Base-by-base conservation (phyloP, 2,329 filamentous ascomycete genomes). In the Alternaria consortialis region DNA sequence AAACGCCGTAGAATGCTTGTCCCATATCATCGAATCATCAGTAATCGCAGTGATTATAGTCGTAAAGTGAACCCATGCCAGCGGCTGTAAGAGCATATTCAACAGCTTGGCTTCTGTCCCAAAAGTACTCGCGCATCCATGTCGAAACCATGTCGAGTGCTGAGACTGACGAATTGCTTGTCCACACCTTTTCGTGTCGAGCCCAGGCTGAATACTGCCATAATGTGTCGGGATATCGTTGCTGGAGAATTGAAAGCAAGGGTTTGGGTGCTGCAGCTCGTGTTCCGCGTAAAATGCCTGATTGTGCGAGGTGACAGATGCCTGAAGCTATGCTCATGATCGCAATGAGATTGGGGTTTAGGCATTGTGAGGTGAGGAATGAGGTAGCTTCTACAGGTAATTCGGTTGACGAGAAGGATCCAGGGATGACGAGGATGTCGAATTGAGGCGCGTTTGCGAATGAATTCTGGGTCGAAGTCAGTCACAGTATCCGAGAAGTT, bases 81-180 rank as follows among this genome's bases (percentile, higher is more conserved):
- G 72, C 74, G 4, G 70, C 70, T 4, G 60, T 58, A 47, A 78
- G 46, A 4, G 66, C 75, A 55, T 62, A 75, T 31, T 76, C 73
- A 3, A 77, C 69, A 1, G 71, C 73, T 43, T 74, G 72, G 2
- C 56, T 66, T 13, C 76, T 69, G 53, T 78, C 76, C 76, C 76
- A 78, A 53, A 77, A 78, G 57, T 75, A 78, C 61, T 78, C 73
- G 23, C 74, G 69, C 71, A 78, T 74, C 69, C 70, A 78, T 1
- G 71, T 65, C 0, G 72, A 63, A 7, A 75, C 63, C 75, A 78
- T 77, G 13, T 78, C 72, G 11, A 77, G 70, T 1, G 70, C 74
- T 1, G 73, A 69, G 12, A 77, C 52, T 1, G 74, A 68, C 2
- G 73, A 74, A 20, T 69, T 72, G 52, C 75, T 76, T 40, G 66